phyloP scores from a whole-genome alignment of 2,329 filamentous ascomycete species.

The Phaeosphaeriaceae sp. region DNA sequence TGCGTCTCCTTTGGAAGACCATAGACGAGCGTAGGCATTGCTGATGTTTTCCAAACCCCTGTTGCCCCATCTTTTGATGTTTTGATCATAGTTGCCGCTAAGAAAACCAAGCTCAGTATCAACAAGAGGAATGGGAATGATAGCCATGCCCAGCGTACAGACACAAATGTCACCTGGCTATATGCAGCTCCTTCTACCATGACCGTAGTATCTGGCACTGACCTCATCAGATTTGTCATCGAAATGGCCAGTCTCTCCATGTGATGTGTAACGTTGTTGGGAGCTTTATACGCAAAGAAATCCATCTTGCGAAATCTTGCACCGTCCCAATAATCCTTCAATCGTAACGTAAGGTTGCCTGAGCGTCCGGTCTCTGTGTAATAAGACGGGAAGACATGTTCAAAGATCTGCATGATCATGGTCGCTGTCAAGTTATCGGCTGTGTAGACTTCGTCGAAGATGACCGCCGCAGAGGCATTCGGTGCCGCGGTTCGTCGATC shows the following conservation, averaged over 20 bases:
- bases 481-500: neutral
- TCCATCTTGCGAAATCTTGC: conserved; percentile 3
- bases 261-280: conserved; percentile 28
- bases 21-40: conserved; percentile 37
- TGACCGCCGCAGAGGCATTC: neutral
- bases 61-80: conserved; percentile 17
- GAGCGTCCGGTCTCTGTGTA: conserved; percentile 2
- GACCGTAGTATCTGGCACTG: conserved; percentile 1
- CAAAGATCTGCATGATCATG: neutral
- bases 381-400: conserved; percentile 10
- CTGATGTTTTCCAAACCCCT: conserved; percentile 41
- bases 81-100: conserved; percentile 30
- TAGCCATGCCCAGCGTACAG: conserved; percentile 34
- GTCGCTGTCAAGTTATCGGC: neutral
- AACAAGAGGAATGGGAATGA: conserved; percentile 31
- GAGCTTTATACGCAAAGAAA: conserved; percentile 16
- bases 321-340: neutral
- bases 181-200: conserved; percentile 17
- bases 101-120: conserved; percentile 26
- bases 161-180: conserved; percentile 15
- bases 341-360: neutral
- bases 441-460: neutral
- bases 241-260: conserved; percentile 23
- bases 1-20: conserved; percentile 29
- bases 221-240: conserved; percentile 29